A percentile compares a stretch with the other conserved stretches of the same genome.
Evolutionary conservation across 192 early-diverging fungal genomes (phyloP).

Genomic region (Globomyces pollinis-pini): DNA sequence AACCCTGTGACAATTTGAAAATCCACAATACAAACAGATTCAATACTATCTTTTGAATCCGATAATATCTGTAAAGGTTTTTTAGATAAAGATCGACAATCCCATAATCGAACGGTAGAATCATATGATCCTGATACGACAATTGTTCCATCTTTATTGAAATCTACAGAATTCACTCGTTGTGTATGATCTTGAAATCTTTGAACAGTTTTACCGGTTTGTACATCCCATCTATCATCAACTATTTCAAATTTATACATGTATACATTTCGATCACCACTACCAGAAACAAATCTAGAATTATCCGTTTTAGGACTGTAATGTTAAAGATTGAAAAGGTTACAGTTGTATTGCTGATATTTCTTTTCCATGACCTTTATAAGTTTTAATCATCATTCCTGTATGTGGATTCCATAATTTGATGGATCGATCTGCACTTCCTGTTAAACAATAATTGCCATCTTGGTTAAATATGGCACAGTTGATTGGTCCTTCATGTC

Average conservation of each 20-base stretch:
- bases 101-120: slow-evolving; percentile 71
- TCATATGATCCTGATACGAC: slow-evolving; percentile 75
- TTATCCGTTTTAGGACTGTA: slow-evolving; percentile 29
- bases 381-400: slow-evolving; percentile 65
- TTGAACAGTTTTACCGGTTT: slow-evolving; percentile 59
- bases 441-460: slow-evolving; percentile 79
- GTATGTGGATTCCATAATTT: slow-evolving; percentile 48
- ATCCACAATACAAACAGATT: slow-evolving; percentile 62
- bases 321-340: slow-evolving; percentile 18
- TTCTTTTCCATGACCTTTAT: slow-evolving; percentile 79
- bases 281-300: slow-evolving; percentile 65
- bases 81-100: slow-evolving; percentile 44
- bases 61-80: slow-evolving; percentile 73
- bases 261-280: slow-evolving; percentile 71
- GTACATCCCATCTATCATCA: slow-evolving; percentile 96
- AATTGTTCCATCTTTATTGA: slow-evolving; percentile 70
- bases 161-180: slow-evolving; percentile 75
- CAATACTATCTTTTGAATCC: slow-evolving; percentile 81
- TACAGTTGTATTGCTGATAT: slow-evolving; percentile 66
- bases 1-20: slow-evolving; percentile 70
- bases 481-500: slow-evolving; percentile 67
- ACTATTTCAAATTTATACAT: too few relatives aligned
- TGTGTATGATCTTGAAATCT: slow-evolving; percentile 73
- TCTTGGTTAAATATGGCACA: slow-evolving; percentile 54
- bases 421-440: slow-evolving; percentile 65